phyloP scores from a whole-genome alignment of 2,329 filamentous ascomycete species.

The Penicillium digitatum region DNA sequence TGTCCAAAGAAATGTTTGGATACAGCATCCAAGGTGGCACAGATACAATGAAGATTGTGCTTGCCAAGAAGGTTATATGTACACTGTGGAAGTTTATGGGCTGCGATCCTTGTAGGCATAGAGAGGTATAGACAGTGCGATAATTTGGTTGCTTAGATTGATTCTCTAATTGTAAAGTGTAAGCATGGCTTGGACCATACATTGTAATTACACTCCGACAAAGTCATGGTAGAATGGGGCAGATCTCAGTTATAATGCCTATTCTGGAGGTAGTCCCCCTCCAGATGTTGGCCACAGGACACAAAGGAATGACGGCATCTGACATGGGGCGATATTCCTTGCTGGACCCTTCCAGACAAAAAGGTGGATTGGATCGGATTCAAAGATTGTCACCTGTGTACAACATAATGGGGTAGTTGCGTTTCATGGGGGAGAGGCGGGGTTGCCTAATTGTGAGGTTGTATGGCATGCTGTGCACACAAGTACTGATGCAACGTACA shows the following conservation, averaged over 20 bases:
- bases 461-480: neutral
- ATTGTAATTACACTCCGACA: neutral
- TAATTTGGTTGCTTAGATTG: no score
- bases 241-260: neutral
- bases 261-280: neutral
- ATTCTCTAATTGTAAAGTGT: neutral
- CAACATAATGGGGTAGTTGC: neutral
- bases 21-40: neutral
- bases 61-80: neutral
- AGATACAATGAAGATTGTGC: neutral
- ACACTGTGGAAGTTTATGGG: neutral
- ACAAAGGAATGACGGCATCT: neutral
- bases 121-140: neutral
- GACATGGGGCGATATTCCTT: neutral
- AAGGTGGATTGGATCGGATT: neutral
- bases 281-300: neutral
- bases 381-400: neutral
- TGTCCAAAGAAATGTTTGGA: neutral
- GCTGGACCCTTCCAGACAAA: neutral
- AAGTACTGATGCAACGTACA: neutral
- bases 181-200: neutral
- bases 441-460: neutral
- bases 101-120: neutral
- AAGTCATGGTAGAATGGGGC: neutral
- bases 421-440: neutral